A percentile compares a stretch with the other conserved stretches of the same genome.
These are phyloP conservation scores for Pseudogymnoascus sp. DNA, from an alignment of 2,329 filamentous ascomycete species.

Conservation along the genomic window DNA sequence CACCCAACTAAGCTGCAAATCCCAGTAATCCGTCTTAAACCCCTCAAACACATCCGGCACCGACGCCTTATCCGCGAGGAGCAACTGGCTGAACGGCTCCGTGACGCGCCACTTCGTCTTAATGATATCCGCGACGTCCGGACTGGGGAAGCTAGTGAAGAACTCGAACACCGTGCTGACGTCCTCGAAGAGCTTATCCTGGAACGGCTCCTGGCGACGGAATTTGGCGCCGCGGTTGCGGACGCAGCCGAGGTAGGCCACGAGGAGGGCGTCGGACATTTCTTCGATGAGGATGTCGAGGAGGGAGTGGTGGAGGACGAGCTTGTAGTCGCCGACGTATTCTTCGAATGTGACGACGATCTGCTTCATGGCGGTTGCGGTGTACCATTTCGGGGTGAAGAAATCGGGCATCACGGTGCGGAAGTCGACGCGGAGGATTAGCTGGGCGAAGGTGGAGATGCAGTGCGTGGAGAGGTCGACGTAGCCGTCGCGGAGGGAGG, in stretches of 20 bases:
- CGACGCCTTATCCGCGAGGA: constrained; percentile 68
- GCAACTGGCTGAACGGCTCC: constrained; percentile 71
- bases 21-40: constrained; percentile 87
- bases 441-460: constrained; percentile 75
- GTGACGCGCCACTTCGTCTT: constrained; percentile 91
- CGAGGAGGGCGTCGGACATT: constrained; percentile 82
- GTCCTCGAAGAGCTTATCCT: constrained; percentile 90
- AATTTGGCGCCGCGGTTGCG: constrained; percentile 90
- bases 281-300: constrained; percentile 91
- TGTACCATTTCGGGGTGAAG: constrained; percentile 89
- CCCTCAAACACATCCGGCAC: constrained; percentile 72
- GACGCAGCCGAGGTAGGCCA: constrained; percentile 75
- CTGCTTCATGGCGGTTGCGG: constrained; percentile 78
- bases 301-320: constrained; percentile 78
- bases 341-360: constrained; percentile 94
- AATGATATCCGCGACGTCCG: constrained; percentile 64
- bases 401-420: constrained; percentile 74
- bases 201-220: constrained; percentile 77
- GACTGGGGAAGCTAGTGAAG: constrained; percentile 63
- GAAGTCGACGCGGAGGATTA: constrained; percentile 92
- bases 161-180: constrained; percentile 85
- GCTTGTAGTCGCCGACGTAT: constrained; percentile 82
- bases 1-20: constrained; percentile 91
- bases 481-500: constrained; percentile 77
- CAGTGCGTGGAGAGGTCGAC: constrained; percentile 93